Evolutionary conservation across 129 eudicot species (phyloP).

Genomic region (Tanacetum coccineum): DNA sequence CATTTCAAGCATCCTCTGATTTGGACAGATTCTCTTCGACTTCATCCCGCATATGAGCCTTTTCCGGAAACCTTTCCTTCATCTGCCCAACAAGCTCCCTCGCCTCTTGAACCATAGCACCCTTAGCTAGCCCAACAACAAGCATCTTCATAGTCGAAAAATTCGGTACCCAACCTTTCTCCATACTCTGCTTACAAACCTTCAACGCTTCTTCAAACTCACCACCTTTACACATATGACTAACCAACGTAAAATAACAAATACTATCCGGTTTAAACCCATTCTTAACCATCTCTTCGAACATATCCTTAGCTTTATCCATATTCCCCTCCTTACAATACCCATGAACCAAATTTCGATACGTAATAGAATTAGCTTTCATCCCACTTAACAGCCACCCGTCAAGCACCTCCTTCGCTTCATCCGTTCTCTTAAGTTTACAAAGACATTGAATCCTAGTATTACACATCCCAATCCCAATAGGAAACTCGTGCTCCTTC

Average conservation of each 20-base stretch:
- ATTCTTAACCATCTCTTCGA: conserved; percentile 39
- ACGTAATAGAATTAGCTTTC: conserved; percentile 63
- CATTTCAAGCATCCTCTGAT: conserved; percentile 28
- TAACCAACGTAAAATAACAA: conserved; percentile 61
- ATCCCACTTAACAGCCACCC: conserved; percentile 43
- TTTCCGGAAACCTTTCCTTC: conserved; percentile 60
- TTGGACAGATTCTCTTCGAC: conserved; percentile 49
- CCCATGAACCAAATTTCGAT: conserved; percentile 61
- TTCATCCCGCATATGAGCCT: conserved; percentile 59
- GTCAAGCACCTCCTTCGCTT: conserved; percentile 71
- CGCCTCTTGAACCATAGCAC: conserved; percentile 57
- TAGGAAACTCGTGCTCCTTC: conserved; percentile 34
- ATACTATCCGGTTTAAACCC: conserved; percentile 48
- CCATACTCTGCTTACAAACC: conserved; percentile 24
- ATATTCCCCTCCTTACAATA: conserved; percentile 58
- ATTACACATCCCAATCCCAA: conserved; percentile 54
- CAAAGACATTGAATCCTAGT: conserved; percentile 69
- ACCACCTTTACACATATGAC: conserved; percentile 43
- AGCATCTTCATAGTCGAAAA: conserved; percentile 67
- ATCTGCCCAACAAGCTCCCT: conserved; percentile 42
- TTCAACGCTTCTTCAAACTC: conserved; percentile 43
- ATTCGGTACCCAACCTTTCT: conserved; percentile 71
- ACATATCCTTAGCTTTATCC: conserved; percentile 63
- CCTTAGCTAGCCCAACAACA: conserved; percentile 64
- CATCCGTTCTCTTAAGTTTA: conserved; percentile 51